A percentile compares a stretch with the other conserved stretches of the same genome.
These are phyloP conservation scores for Aspergillus saccharolyticus DNA, from an alignment of 495 filamentous ascomycete genomes.

Conservation along the genomic window DNA sequence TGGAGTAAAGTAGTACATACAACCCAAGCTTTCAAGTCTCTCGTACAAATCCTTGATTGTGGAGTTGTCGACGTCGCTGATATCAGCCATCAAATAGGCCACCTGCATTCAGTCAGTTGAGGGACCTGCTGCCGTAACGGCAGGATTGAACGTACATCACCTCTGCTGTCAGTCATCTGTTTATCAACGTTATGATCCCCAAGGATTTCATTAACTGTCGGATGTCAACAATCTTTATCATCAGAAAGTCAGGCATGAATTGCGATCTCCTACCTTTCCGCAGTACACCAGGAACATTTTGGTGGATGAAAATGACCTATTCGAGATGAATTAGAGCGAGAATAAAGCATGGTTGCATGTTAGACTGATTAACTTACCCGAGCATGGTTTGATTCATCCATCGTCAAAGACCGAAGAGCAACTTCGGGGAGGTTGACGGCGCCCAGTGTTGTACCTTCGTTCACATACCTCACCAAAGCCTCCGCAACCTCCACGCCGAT, in stretches of 20 bases:
- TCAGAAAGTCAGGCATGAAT: not conserved
- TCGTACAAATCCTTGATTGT: slow-evolving; percentile 85
- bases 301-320: slow-evolving; percentile 88
- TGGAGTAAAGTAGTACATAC: slow-evolving; percentile 46
- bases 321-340: slow-evolving; percentile 5
- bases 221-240: not conserved
- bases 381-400: slow-evolving; percentile 82
- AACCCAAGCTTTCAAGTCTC: slow-evolving; percentile 72
- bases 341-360: slow-evolving; percentile 7
- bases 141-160: slow-evolving; percentile 56
- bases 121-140: not conserved
- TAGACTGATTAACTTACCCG: slow-evolving; percentile 47
- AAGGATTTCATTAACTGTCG: slow-evolving; percentile 81
- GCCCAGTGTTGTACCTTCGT: slow-evolving; percentile 79
- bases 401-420: slow-evolving; percentile 74
- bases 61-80: slow-evolving; percentile 71
- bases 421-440: slow-evolving; percentile 97
- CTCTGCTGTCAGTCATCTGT: slow-evolving; percentile 92
- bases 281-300: slow-evolving; percentile 91
- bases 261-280: slow-evolving; percentile 61
- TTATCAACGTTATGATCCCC: slow-evolving; percentile 97
- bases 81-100: slow-evolving; percentile 97
- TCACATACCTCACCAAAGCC: slow-evolving; percentile 86
- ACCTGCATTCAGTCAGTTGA: slow-evolving; percentile 43
- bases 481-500: slow-evolving; percentile 92